Conservation (phyloP, 257 asterid species). For the Solanum medicagineum region DNA sequence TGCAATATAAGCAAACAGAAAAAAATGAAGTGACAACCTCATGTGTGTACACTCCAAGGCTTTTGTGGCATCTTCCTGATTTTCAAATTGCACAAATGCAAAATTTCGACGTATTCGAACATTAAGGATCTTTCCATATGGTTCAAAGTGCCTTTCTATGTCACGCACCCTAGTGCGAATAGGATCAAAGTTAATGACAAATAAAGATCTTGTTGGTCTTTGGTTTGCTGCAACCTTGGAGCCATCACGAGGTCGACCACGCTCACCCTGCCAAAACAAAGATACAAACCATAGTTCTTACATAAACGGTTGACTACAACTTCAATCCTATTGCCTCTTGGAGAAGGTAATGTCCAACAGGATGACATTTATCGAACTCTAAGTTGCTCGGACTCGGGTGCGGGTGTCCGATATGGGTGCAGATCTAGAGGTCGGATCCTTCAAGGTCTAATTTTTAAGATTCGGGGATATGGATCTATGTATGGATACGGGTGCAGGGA, state of each 20-base stretch:
- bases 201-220: slow-evolving; percentile 73
- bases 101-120: slow-evolving; percentile 81
- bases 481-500: no score
- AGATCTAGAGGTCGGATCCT: no score
- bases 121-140: slow-evolving; percentile 67
- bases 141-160: slow-evolving; percentile 84
- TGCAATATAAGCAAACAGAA: neutral
- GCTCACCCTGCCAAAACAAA: slow-evolving; percentile 62
- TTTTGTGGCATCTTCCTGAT: slow-evolving; percentile 84
- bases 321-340: neutral
- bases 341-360: neutral
- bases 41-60: slow-evolving; percentile 87
- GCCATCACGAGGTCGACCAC: slow-evolving; percentile 61
- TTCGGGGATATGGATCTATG: no score
- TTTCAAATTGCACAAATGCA: slow-evolving; percentile 90
- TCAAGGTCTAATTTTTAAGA: no score
- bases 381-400: no score
- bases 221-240: slow-evolving; percentile 39
- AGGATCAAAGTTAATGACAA: slow-evolving; percentile 92
- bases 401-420: no score
- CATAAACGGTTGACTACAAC: neutral
- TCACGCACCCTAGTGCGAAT: slow-evolving; percentile 50
- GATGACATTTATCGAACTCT: neutral
- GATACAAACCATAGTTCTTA: neutral
- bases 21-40: slow-evolving; percentile 36